These are phyloP conservation scores for Nepenthes gracilis DNA, from an alignment of 148 eudicot genomes.

Conservation along the genomic window DNA sequence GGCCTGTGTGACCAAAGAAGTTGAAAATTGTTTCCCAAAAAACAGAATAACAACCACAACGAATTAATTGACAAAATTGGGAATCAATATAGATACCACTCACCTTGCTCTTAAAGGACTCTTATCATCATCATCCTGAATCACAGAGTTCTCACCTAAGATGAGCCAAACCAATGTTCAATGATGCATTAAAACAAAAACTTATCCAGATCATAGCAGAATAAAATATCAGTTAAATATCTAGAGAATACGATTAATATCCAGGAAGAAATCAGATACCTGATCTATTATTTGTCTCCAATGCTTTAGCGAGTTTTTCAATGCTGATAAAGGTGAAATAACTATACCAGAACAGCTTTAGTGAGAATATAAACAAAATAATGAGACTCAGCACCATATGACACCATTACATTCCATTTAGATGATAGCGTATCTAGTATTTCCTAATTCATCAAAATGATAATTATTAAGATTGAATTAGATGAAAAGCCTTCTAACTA, in stretches of 20 bases:
- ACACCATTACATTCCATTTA: too few species aligned
- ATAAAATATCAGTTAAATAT: background rate
- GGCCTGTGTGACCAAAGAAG: too few species aligned
- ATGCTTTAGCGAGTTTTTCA: slow-evolving; percentile 42
- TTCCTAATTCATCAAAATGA: too few species aligned
- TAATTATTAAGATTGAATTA: too few species aligned
- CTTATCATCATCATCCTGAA: slow-evolving; percentile 16
- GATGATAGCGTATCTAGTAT: too few species aligned
- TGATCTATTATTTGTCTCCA: slow-evolving; percentile 29
- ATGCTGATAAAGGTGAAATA: slow-evolving; percentile 55
- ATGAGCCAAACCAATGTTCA: background rate
- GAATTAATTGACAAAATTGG: background rate
- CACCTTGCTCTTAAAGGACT: slow-evolving; percentile 41
- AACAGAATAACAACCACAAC: background rate
- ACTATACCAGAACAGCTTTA: slow-evolving; percentile 20
- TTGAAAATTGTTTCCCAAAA: too few species aligned
- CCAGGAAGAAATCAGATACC: slow-evolving; percentile 22
- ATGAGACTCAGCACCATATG: background rate
- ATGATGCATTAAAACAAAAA: background rate
- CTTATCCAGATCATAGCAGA: background rate
- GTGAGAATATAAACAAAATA: background rate
- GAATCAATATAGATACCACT: background rate
- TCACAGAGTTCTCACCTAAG: slow-evolving; percentile 18
- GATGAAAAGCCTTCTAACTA: background rate
- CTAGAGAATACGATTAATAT: background rate